Base-by-base conservation (phyloP, 2,329 filamentous ascomycete genomes). In the Ophiostoma sp. region DNA sequence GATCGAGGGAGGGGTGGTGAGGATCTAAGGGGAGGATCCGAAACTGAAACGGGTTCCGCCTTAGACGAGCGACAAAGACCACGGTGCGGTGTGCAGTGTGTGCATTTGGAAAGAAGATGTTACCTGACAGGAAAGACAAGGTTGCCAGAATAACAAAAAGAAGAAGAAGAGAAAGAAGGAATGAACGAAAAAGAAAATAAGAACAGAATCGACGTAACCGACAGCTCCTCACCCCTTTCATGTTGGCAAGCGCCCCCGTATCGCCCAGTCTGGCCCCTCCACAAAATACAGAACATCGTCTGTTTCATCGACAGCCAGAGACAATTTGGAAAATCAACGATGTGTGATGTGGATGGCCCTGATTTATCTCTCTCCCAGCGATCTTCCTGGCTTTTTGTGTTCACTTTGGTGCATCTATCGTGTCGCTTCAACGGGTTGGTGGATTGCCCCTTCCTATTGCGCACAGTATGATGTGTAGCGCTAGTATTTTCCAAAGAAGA, bases 271-370 rank as follows among this genome's bases (percentile, higher is more conserved):
- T 28, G n/a, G 36, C 61, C 61, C 61, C 36, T 45, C 61, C 36
- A 19, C 36, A 42, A 19, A 66, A 6, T 28, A 66, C 61, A 17
- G 55, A 64, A 45, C 36, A 55, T 25, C 19, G 28, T 17, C 50
- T 42, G 68, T 70, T 70, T 70, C 68, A 59, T 70, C 68, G 68
- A 70, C 68, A 12, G n/a, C 68, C 33, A 33, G 50, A 50, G 33
- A 36, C n/a, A 28, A 12, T 48, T 36, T 39, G 31, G 22, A 28
- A 33, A 45, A 68, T n/a, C 61, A 15, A n/a, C n/a, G 42, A 50
- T 48, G 15, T 50, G 42, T 64, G 36, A 28, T 45, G n/a, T 45
- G 36, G n/a, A 48, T 22, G 15, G 17, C 19, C n/a, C 11, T 22
- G 59, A 22, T 39, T 63, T 39, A 1, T 61, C 31, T 39, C 31